phyloP scores from a whole-genome alignment of 1,284 basidiomycete genomes.

The Vanrija sp. region DNA sequence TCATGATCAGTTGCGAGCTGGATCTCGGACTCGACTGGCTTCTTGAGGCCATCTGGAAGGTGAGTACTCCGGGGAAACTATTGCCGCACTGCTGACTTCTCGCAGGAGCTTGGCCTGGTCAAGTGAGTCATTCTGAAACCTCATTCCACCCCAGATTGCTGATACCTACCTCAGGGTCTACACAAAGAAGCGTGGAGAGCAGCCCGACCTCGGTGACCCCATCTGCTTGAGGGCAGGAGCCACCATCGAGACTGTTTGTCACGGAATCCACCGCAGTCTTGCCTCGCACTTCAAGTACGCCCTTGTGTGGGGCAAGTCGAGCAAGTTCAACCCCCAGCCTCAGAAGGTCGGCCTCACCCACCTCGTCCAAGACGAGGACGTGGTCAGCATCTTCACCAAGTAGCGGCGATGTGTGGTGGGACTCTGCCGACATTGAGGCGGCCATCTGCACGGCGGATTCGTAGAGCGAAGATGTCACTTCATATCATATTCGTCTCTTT shows the following conservation, averaged over 20 bases:
- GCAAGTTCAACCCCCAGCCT: slow-evolving; percentile 84
- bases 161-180: slow-evolving; percentile 58
- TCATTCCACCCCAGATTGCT: neutral
- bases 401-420: slow-evolving; percentile 8
- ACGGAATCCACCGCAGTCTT: slow-evolving; percentile 84
- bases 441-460: too few species aligned
- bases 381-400: slow-evolving; percentile 54
- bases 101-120: slow-evolving; percentile 66
- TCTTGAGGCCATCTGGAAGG: slow-evolving; percentile 83
- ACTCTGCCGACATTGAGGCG: too few species aligned
- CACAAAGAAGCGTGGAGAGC: slow-evolving; percentile 92
- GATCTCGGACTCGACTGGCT: slow-evolving; percentile 84
- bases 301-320: slow-evolving; percentile 89
- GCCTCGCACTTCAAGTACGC: slow-evolving; percentile 81
- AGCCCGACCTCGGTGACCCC: slow-evolving; percentile 88
- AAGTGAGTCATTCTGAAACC: slow-evolving; percentile 52
- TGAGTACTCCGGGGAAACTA: slow-evolving; percentile 1
- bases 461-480: too few species aligned
- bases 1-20: slow-evolving; percentile 93
- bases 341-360: slow-evolving; percentile 88
- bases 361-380: slow-evolving; percentile 87
- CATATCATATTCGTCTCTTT: too few species aligned
- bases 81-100: slow-evolving; percentile 13
- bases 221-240: slow-evolving; percentile 87
- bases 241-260: slow-evolving; percentile 90